Base-by-base conservation (phyloP, 805 yeast genomes). In the Candida lessepsii region DNA sequence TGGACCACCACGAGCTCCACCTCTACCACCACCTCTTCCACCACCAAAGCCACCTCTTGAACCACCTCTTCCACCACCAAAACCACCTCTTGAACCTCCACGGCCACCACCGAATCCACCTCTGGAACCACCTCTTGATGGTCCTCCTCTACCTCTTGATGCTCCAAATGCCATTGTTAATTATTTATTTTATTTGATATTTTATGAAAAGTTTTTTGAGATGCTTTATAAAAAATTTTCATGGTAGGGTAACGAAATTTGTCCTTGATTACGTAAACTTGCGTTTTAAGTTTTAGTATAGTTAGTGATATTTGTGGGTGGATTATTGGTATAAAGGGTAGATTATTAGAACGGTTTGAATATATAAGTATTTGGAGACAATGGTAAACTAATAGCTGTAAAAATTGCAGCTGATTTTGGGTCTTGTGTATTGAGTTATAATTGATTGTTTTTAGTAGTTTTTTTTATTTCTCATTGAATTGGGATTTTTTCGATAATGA, bases 151-250 rank as follows among this genome's bases (percentile, higher is more conserved):
- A 54, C 86, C 83, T 69, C 86, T 74, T 54, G 86, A 80, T 68
- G 82, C 80, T 63, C 66, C 67, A 53, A 82, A 83, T 62, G 91
- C 87, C 95, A 87, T 86, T 72, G 15, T 29, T 20, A 16, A 9
- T 13, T 35, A 37, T 30, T 20, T 27, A 30, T 29, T 35, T 33
- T 27, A 31, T 38, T n/a, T n/a, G n/a, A 35, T 24, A 14, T 14
- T 24, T 9, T 24, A 16, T 18, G 26, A 17, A 24, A 28, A 34
- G 8, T 40, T 40, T 32, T 32, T 10, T 35, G 33, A 14, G 32
- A 18, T 40, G 40, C 24, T 17, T 35, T 35, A 15, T 19, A 35
- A 35, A 35, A 35, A 35, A 13, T 26, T 35, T 35, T 26, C 21
- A 11, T 19, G 24, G 33, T 9, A 16, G 26, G 38, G 37, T 25